Evolutionary conservation across 305 asterid genomes (phyloP), one percentile per base, ranked within the genome.

Genomic region (Euphrasia arctica): DNA sequence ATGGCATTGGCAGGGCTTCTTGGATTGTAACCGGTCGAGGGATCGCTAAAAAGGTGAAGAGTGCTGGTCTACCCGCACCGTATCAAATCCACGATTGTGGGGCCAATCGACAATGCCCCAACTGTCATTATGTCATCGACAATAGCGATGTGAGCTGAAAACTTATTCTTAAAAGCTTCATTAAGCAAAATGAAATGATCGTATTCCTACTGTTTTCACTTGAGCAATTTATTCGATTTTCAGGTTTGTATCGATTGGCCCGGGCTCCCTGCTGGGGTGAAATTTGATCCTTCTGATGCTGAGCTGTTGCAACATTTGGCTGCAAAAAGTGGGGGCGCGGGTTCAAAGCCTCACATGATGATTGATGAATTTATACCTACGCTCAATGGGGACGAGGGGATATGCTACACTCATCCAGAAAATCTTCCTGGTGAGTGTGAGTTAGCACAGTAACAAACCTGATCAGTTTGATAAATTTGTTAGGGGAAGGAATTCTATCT

Each of bases 371-470:
- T 93, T 69, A 93, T 93, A 67, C 93, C 87, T 0, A 90, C 99
- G 9, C 78, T 93, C 47, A 93, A 90, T 5, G 75, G 76, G 0
- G 75, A 78, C 1, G 90, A 77, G 12, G 99, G 99, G 51, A 88
- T 93, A 66, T 86, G 90, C 63, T 90, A 71, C 69, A 75, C 95
- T 60, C 99, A 90, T 80, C 99, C 99, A 15, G 96, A 88, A 75
- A 83, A 90, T 74, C 99, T 90, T 80, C 96, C 97, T 14, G 97
- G 97, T 93, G 63, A 75, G 85, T 71, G 85, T 70, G 43, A 39
- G 10, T 39, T 39, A 7, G 2, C 43, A 39, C 43, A 39, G 39
- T 25, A 6, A 12, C 43, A 7, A 13, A 27, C 58, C 43, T 54
- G 59, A 62, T 43, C 31, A 9, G 67, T 41, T 69, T 14, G 73